A percentile compares a stretch with the other conserved stretches of the same genome.
These are phyloP conservation scores for Metrosideros polymorpha DNA, from an alignment of 441 rosid genomes.

Conservation along the genomic window DNA sequence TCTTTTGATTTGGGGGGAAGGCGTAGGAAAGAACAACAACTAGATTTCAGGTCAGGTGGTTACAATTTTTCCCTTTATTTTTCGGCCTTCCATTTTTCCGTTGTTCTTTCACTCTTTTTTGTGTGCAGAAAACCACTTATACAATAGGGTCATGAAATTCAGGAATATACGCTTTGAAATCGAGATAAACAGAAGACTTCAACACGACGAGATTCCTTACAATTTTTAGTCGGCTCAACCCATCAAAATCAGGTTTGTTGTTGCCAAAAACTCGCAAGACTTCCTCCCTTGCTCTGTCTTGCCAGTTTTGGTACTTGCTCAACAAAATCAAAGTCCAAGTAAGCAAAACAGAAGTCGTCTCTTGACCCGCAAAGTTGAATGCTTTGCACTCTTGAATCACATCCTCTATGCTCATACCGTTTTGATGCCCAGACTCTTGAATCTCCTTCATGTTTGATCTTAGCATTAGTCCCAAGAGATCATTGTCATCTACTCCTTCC, in stretches of 20 bases:
- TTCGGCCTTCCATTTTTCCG: neutral
- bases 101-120: neutral
- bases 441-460: neutral
- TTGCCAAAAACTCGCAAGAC: neutral
- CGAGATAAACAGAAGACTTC: neutral
- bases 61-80: neutral
- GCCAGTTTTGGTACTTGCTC: neutral
- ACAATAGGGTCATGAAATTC: too few relatives aligned
- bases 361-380: neutral
- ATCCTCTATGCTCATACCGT: neutral
- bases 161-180: neutral
- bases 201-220: neutral
- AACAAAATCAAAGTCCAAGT: neutral
- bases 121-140: neutral
- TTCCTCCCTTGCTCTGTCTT: neutral
- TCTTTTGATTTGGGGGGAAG: neutral
- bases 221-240: neutral
- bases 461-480: neutral
- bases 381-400: neutral
- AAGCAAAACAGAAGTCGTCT: neutral
- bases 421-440: neutral
- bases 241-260: neutral
- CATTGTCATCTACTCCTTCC: neutral
- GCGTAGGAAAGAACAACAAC: rapidly evolving
- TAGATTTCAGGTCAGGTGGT: neutral